Evolutionary conservation across 2,329 filamentous ascomycete species (phyloP), one percentile per base, ranked within the genome.

Genomic region (Fusarium nygamai): DNA sequence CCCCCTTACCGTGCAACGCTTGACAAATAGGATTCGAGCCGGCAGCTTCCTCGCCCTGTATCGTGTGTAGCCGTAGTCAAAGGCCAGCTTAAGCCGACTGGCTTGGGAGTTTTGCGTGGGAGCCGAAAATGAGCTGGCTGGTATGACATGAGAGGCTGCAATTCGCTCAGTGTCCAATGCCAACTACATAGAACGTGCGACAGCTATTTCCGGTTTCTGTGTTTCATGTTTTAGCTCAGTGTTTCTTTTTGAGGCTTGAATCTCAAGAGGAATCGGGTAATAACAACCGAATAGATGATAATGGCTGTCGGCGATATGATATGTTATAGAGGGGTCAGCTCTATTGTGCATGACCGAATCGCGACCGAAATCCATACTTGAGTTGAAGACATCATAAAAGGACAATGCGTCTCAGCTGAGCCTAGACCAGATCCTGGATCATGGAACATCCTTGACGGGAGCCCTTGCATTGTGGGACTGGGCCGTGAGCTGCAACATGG

Each of bases 401-500:
- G 59, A 60, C 66, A 44, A n/a, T 63, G 24, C 57, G 38, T 64
- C 67, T 60, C 60, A 70, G 67, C 67, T 70, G 29, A 46, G 36
- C 29, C 70, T 56, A 53, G 61, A 31, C 46, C 44, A 53, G 57
- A 73, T 75, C 64, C 56, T 67, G 54, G 50, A 43, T 31, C 58
- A 58, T 54, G 64, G 64, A 65, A 43, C 39, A 69, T 65, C 64
- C 75, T 64, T 64, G 64, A 54, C 44, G 50, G 41, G 27, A 39
- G 24, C 41, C 75, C 72, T 66, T 77, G 65, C 46, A 41, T 68
- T 61, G 76, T 74, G 67, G 74, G 51, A 58, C 76, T 24, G 44
- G 33, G 54, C 53, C 65, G 50, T 65, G 63, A 61, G 73, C 61
- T 73, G 38, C 58, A 74, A 72, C 72, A 65, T 72, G 68, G 68